Percentiles rank a stretch among this genome's conserved stretches.
These are phyloP conservation scores for Dryas drummondii DNA, from an alignment of 306 rosid genomes.

Conservation along the genomic window DNA sequence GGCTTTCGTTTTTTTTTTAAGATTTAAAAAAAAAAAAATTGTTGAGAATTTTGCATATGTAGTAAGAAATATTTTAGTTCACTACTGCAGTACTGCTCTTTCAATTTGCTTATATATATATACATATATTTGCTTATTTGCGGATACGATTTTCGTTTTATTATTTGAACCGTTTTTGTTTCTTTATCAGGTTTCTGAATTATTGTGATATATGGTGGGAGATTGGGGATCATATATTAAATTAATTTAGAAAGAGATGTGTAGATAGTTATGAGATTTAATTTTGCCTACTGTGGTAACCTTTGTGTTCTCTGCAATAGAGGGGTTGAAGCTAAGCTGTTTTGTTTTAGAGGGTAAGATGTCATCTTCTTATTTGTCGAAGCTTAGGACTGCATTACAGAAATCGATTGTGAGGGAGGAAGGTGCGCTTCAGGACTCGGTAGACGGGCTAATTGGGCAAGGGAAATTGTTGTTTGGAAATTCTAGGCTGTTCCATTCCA, in stretches of 20 bases:
- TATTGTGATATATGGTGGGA: conserved; percentile 7
- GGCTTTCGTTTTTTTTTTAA: neutral
- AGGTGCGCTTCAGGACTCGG: conserved; percentile 39
- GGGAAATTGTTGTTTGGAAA: conserved; percentile 57
- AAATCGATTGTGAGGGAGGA: conserved; percentile 57
- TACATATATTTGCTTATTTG: neutral
- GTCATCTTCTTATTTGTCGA: conserved; percentile 67
- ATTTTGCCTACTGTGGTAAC: conserved; percentile 34
- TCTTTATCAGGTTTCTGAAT: conserved; percentile 40
- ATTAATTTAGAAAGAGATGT: conserved; percentile 35
- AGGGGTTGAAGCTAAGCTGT: conserved; percentile 29
- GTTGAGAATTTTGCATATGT: neutral
- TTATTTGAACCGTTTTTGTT: neutral
- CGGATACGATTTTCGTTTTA: neutral
- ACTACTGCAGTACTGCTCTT: neutral
- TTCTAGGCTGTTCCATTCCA: conserved; percentile 48
- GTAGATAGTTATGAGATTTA: conserved; percentile 63
- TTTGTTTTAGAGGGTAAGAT: conserved; percentile 60
- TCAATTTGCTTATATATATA: neutral
- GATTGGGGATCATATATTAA: conserved; percentile 1
- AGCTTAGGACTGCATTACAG: conserved; percentile 47
- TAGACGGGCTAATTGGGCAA: conserved; percentile 58
- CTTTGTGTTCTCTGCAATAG: conserved; percentile 28
- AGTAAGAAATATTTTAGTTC: neutral
- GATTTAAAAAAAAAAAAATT: neutral